These are phyloP conservation scores for Leccinum subtestaceum DNA, from an alignment of 768 basidiomycete species.

Conservation along the genomic window DNA sequence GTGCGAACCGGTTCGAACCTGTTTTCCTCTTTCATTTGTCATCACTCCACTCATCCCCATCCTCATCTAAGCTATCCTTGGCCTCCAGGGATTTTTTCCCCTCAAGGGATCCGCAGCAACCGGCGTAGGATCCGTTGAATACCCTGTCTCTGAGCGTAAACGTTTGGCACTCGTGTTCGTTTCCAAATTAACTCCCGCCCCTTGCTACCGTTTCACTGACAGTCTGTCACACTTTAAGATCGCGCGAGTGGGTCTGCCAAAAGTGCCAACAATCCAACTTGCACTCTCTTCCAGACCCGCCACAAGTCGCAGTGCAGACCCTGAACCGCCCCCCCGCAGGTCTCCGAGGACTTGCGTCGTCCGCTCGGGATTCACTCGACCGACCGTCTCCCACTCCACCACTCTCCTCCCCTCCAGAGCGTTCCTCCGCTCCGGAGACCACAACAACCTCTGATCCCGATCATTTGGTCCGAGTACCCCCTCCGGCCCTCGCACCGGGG, in stretches of 20 bases:
- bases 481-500: slow-evolving; percentile 13
- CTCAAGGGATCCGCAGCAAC: slow-evolving; percentile 83
- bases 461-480: slow-evolving; percentile 1
- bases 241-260: slow-evolving; percentile 77
- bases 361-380: slow-evolving; percentile 10
- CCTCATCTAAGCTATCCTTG: slow-evolving; percentile 65
- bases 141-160: slow-evolving; percentile 70
- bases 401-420: slow-evolving; percentile 16
- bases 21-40: slow-evolving; percentile 11
- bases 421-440: slow-evolving; percentile 13
- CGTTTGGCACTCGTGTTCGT: slow-evolving; percentile 74
- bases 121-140: slow-evolving; percentile 86
- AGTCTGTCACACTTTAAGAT: slow-evolving; percentile 43
- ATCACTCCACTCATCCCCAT: slow-evolving; percentile 7
- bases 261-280: slow-evolving; percentile 67
- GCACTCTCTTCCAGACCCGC: slow-evolving; percentile 69
- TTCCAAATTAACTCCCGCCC: slow-evolving; percentile 11
- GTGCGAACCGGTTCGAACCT: slow-evolving; percentile 76
- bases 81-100: slow-evolving; percentile 86
- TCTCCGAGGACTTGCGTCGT: slow-evolving; percentile 23
- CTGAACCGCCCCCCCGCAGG: slow-evolving; percentile 12
- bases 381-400: slow-evolving; percentile 18
- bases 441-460: slow-evolving; percentile 15
- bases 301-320: slow-evolving; percentile 15
- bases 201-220: slow-evolving; percentile 4